A percentile compares a stretch with the other conserved stretches of the same genome.
Evolutionary conservation across 495 filamentous ascomycete genomes (phyloP).

Genomic region (Talaromyces borbonicus): DNA sequence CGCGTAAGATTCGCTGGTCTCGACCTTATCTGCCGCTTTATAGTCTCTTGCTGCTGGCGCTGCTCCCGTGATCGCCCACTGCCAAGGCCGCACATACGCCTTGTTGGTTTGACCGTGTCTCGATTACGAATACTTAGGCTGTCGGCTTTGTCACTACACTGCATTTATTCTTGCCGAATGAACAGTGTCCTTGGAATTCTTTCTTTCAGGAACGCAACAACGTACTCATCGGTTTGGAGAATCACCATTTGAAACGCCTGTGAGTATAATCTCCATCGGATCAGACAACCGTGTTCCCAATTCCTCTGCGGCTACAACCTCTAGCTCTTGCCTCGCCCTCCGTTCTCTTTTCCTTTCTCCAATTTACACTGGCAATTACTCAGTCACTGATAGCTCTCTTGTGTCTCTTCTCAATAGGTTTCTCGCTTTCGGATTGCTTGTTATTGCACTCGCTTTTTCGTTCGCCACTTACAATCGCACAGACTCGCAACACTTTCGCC

Average conservation of each 20-base stretch:
- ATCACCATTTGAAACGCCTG: conserved; percentile 1
- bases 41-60: too few species aligned
- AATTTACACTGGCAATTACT: not conserved
- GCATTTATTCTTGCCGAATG: conserved; percentile 2
- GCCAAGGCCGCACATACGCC: not conserved
- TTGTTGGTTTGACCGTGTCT: not conserved
- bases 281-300: not conserved
- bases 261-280: not conserved
- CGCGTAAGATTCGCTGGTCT: too few species aligned
- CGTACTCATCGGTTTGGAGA: conserved; percentile 1
- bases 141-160: conserved; percentile 7
- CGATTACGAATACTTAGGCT: not conserved
- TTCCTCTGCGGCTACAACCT: not conserved
- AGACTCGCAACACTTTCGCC: conserved; percentile 1
- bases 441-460: not conserved
- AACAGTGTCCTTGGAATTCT: not conserved
- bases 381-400: not conserved
- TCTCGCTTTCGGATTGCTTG: not conserved
- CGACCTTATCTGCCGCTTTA: too few species aligned
- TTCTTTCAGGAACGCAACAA: conserved; percentile 1
- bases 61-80: too few species aligned
- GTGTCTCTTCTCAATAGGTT: too few species aligned
- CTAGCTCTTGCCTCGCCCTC: not conserved
- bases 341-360: not conserved
- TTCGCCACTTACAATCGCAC: not conserved